These are phyloP conservation scores for Boletus reticuloceps DNA, from an alignment of 768 basidiomycete genomes.

Conservation along the genomic window DNA sequence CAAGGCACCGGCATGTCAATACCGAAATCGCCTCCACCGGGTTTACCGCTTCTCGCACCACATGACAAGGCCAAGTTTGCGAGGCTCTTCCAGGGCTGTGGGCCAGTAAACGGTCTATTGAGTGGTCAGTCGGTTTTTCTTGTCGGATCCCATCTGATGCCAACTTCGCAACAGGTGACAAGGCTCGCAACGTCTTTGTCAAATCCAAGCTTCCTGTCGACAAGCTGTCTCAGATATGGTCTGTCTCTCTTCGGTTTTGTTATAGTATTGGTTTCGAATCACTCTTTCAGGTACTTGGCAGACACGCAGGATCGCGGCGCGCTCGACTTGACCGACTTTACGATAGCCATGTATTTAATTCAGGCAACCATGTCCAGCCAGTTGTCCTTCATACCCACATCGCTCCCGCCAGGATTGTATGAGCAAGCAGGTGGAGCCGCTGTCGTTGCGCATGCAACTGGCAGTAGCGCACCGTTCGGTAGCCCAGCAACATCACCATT, in stretches of 20 bases:
- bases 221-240: constrained; percentile 93
- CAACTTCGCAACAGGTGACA: constrained; percentile 51
- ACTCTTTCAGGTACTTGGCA: constrained; percentile 72
- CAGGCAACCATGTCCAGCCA: constrained; percentile 86
- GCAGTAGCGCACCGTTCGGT: constrained; percentile 55
- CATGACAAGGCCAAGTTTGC: constrained; percentile 86
- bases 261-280: neutral
- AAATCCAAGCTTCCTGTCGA: constrained; percentile 88
- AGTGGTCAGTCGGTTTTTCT: constrained; percentile 51
- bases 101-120: constrained; percentile 74
- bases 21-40: constrained; percentile 57
- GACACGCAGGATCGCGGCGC: constrained; percentile 90
- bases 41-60: constrained; percentile 66
- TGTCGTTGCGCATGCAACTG: constrained; percentile 54
- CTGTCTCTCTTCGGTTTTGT: constrained; percentile 20
- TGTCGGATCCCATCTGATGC: neutral
- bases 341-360: constrained; percentile 94
- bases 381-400: constrained; percentile 64
- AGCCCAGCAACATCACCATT: constrained; percentile 50
- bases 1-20: constrained; percentile 54
- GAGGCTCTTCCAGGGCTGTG: constrained; percentile 68
- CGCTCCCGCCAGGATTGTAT: constrained; percentile 80
- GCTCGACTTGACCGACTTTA: constrained; percentile 89
- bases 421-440: constrained; percentile 66
- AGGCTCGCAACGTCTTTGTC: constrained; percentile 86